A percentile compares a stretch with the other conserved stretches of the same genome.
phyloP scores from a whole-genome alignment of 2,329 filamentous ascomycete species.

The Lecanosticta acicola region DNA sequence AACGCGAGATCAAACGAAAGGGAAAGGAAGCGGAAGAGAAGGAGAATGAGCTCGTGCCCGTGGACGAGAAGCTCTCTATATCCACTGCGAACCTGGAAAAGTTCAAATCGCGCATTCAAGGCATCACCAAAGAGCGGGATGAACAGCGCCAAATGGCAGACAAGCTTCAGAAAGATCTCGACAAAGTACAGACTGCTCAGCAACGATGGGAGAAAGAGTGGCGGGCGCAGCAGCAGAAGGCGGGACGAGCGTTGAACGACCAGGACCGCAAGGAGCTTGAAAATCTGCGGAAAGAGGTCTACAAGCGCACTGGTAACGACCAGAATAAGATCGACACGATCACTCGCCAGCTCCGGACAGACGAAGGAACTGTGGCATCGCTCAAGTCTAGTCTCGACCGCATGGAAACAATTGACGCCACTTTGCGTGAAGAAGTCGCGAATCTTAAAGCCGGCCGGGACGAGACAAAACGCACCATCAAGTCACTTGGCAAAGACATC shows the following conservation, averaged over 20 bases:
- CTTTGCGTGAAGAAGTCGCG: constrained; percentile 64
- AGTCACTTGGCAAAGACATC: constrained; percentile 65
- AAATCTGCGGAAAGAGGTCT: constrained; percentile 74
- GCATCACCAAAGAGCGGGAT: constrained; percentile 70
- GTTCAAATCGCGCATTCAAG: constrained; percentile 61
- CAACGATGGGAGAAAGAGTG: constrained; percentile 83
- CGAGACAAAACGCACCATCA: constrained; percentile 56
- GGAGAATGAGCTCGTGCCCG: constrained; percentile 76
- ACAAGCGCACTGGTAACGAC: constrained; percentile 72
- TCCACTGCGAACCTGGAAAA: constrained; percentile 65
- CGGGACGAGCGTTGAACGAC: constrained; percentile 79
- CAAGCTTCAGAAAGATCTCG: constrained; percentile 73
- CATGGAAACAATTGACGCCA: constrained; percentile 66
- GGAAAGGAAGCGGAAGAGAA: constrained; percentile 83
- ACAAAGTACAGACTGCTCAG: constrained; percentile 82
- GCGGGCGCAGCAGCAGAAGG: constrained; percentile 74
- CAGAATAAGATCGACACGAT: constrained; percentile 80
- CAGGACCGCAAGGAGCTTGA: constrained; percentile 87
- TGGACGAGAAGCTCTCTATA: constrained; percentile 86
- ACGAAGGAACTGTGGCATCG: constrained; percentile 84
- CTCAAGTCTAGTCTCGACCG: constrained; percentile 82
- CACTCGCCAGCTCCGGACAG: constrained; percentile 81
- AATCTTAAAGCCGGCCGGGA: constrained; percentile 64
- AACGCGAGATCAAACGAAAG: constrained; percentile 77
- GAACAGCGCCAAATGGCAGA: constrained; percentile 62